Evolutionary conservation across 2,329 filamentous ascomycete species (phyloP).

Genomic region (Fusarium sulawesiense): DNA sequence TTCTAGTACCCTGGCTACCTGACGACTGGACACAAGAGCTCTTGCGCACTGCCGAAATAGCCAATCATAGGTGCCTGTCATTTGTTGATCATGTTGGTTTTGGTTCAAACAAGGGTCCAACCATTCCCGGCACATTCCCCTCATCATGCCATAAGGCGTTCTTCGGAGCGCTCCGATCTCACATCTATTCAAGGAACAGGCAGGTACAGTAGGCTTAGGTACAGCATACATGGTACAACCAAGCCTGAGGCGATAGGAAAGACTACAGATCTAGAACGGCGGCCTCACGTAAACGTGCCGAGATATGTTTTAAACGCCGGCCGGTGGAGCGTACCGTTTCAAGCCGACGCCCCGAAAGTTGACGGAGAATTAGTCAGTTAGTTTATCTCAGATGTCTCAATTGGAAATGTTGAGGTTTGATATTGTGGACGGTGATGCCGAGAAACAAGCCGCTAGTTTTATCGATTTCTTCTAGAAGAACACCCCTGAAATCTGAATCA

Average conservation of each 20-base stretch:
- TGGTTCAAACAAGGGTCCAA: constrained; percentile 5
- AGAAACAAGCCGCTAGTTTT: constrained; percentile 4
- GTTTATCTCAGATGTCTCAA: background rate
- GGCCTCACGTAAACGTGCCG: constrained; percentile 17
- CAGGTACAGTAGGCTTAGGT: background rate
- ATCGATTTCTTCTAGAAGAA: constrained; percentile 10
- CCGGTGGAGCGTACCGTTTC: background rate
- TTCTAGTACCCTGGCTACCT: background rate
- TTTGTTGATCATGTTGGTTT: background rate
- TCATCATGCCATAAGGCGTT: constrained; percentile 23
- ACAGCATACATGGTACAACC: background rate
- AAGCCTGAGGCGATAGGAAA: constrained; percentile 7
- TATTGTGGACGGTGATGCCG: constrained; percentile 15
- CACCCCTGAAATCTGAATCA: constrained; percentile 2
- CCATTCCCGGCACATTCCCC: constrained; percentile 14
- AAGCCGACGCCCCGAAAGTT: constrained; percentile 2
- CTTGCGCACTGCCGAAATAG: background rate
- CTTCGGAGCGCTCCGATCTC: constrained; percentile 31
- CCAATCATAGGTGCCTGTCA: background rate
- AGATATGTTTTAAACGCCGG: background rate
- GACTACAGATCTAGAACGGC: constrained; percentile 12
- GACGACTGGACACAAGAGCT: background rate
- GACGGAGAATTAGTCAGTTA: background rate
- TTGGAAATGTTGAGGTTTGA: background rate
- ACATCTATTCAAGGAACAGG: background rate